Base-by-base conservation (phyloP, 1,139 yeast species). In the Maudiozyma humilis region DNA sequence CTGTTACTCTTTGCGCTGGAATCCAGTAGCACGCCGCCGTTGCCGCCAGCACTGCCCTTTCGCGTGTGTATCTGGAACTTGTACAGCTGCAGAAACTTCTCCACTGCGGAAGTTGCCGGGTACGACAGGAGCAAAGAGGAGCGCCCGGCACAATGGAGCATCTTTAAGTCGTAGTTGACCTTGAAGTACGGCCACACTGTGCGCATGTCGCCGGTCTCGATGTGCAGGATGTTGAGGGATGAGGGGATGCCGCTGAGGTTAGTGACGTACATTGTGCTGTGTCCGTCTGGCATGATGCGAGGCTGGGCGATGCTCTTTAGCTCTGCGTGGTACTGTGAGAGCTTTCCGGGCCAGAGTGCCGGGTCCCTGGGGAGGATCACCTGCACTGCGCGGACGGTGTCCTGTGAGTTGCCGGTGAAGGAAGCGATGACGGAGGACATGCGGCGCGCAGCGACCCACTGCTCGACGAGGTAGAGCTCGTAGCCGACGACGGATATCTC, bases 381-480 rank as follows among this genome's bases (percentile, higher is more conserved):
- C 48, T 75, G 74, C 16, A 77, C 73, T 1, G 82, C 95, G 8
- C 71, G 64, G 1, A 87, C 74, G 33, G 68, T 67, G 53, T 87
- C 85, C 27, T 70, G 70, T 10, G 75, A 63, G 57, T 87, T 85
- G 2, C 98, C 98, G 0, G 97, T 89, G 58, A 75, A 91, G 0
- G 93, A 78, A 0, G 91, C 78, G 18, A 89, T 82, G 4, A 84
- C 72, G 0, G 82, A 71, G 32, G 86, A 80, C 25, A 79, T 68
- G 45, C 74, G 72, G 33, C 97, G 69, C 47, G 79, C 81, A 33
- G 82, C 72, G 2, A 85, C 82, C 98, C 98, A 91, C 62, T 91
- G 96, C 59, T 91, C 97, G 13, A 89, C 95, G 38, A 91, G 69
- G 57, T 91, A 91, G 18, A 85, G 74, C 60, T 91, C 97, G 59